Evolutionary conservation across 352 stramenopile species (phyloP).

Genomic region (Globisporangium perplexum): DNA sequence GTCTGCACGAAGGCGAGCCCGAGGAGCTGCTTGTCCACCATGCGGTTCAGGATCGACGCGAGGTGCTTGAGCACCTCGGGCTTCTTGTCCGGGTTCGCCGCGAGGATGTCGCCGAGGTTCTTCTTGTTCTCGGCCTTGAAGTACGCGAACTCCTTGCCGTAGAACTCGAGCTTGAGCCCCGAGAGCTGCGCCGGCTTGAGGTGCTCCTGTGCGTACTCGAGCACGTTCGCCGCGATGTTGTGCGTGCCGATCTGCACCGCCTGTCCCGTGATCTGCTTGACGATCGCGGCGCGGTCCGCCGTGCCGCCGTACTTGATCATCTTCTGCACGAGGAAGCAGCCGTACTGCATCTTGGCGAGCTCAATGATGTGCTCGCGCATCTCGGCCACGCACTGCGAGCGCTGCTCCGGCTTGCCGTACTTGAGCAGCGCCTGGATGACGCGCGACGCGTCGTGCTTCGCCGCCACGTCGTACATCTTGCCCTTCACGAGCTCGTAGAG

Average conservation of each 20-base stretch:
- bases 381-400: conserved; percentile 85
- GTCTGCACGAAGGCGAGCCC: conserved; percentile 86
- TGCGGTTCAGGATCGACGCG: conserved; percentile 67
- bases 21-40: conserved; percentile 88
- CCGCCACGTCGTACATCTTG: conserved; percentile 92
- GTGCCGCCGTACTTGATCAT: conserved; percentile 93
- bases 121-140: conserved; percentile 83
- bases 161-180: conserved; percentile 87
- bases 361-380: conserved; percentile 91
- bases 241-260: conserved; percentile 92
- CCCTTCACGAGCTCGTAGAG: conserved; percentile 90
- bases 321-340: conserved; percentile 96
- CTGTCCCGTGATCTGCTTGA: conserved; percentile 92
- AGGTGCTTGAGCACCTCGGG: conserved; percentile 70
- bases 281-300: conserved; percentile 67
- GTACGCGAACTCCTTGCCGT: conserved; percentile 85
- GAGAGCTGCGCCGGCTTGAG: conserved; percentile 83
- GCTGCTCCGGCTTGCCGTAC: conserved; percentile 88
- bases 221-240: conserved; percentile 90
- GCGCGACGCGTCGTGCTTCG: conserved; percentile 94
- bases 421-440: conserved; percentile 95
- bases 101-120: conserved; percentile 70
- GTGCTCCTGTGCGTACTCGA: conserved; percentile 90
- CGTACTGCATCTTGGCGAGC: conserved; percentile 95
- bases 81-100: conserved; percentile 63